phyloP scores from a whole-genome alignment of 441 rosid genomes.

The Pelargonium cotyledonis region DNA sequence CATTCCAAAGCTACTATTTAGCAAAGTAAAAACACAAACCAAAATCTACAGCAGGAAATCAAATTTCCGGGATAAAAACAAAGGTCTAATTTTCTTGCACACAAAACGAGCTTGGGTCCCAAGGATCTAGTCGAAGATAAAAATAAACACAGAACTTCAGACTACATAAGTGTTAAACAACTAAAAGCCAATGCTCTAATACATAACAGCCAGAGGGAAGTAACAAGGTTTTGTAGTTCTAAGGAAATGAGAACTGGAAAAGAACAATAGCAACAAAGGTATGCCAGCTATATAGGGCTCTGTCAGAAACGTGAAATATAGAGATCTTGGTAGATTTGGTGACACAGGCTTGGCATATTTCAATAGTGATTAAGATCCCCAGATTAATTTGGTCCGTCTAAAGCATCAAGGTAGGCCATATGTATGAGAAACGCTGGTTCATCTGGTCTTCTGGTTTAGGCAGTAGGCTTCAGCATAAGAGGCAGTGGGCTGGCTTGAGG shows the following conservation, averaged over 20 bases:
- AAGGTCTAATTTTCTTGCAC: too few species aligned
- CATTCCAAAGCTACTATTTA: too few species aligned
- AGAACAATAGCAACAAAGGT: slow-evolving; percentile 33
- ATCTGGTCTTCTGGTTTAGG: slow-evolving; percentile 86
- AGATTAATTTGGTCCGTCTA: slow-evolving; percentile 57
- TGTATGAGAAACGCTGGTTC: slow-evolving; percentile 60
- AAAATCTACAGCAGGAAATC: too few species aligned
- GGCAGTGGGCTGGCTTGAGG: slow-evolving; percentile 24
- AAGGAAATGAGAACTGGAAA: slow-evolving; percentile 29
- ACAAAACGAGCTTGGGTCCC: slow-evolving; percentile 12
- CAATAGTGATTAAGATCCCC: slow-evolving; percentile 39
- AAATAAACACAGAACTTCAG: slow-evolving; percentile 15
- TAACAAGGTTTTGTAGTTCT: slow-evolving; percentile 38
- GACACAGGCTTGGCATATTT: slow-evolving; percentile 51
- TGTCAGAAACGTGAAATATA: slow-evolving; percentile 42
- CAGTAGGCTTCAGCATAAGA: slow-evolving; percentile 52
- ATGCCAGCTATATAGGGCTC: slow-evolving; percentile 44
- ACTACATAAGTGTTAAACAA: slow-evolving; percentile 10
- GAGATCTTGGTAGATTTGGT: slow-evolving; percentile 60
- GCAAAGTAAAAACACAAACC: too few species aligned
- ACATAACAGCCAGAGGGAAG: slow-evolving; percentile 38
- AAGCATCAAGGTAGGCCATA: slow-evolving; percentile 76
- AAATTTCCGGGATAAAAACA: slow-evolving; percentile 5
- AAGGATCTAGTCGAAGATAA: slow-evolving; percentile 15
- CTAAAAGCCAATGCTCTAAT: slow-evolving; percentile 29